Evolutionary conservation across 2,329 filamentous ascomycete genomes (phyloP), one percentile per base, ranked within the genome.

Genomic region (Sporothrix pallida): DNA sequence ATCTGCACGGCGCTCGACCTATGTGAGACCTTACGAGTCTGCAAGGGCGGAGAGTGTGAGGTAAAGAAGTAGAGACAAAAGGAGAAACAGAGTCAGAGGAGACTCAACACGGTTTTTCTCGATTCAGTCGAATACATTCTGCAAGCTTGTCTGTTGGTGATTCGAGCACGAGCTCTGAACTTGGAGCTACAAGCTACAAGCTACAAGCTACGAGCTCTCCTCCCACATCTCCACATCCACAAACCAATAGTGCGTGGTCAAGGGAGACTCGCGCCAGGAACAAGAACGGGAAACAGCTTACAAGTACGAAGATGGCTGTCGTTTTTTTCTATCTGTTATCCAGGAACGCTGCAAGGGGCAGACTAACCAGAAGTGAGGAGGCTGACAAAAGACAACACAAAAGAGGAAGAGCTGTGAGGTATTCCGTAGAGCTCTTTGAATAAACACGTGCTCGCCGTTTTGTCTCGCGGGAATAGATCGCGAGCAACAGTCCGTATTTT

Each of bases 341-440:
- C 20, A 63, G 60, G 60, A 63, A 63, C 60, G 37, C 60, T 63
- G 60, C 37, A 63, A 63, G 60, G 60, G 60, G 37, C 31, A 63
- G 37, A 15, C 26, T 9, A 26, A 3, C 20, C n/a, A 37, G 56
- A 26, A 17, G 17, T 3, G 52, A 20, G 26, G 56, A 60, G 56
- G 26, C 26, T 60, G 56, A 37, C 26, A 60, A 60, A 60, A 12
- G 26, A 37, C 23, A 60, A 37, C 31, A 37, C 31, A 7, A 37
- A 7, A 60, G 13, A 15, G 23, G 56, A 17, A 37, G 54, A 26
- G 23, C 23, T 26, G 23, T 26, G 23, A 26, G 23, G 23, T 26
- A 26, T 26, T 26, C 23, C 23, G 23, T 26, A 26, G 23, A 26
- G 23, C 23, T 37, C 31, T 37, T 37, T 37, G 31, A 37, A 37